Conservation (phyloP, 768 basidiomycete species). For the Lactifluus subvellereus region DNA sequence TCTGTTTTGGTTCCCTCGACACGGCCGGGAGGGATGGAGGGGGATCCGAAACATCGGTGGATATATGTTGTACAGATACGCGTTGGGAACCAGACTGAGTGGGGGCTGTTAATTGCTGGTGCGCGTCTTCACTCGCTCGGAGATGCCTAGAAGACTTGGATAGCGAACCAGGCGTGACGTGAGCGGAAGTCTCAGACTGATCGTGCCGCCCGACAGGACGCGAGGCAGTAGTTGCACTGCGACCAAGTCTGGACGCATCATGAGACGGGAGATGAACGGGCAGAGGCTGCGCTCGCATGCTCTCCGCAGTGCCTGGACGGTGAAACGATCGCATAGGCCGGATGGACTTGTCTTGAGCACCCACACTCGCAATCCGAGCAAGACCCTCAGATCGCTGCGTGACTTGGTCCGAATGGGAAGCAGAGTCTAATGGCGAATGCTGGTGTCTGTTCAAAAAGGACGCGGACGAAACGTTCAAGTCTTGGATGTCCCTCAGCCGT, state of each 20-base stretch:
- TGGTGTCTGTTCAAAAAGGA: not conserved
- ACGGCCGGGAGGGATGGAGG: not conserved
- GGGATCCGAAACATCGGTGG: conserved; percentile 26
- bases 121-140: conserved; percentile 28
- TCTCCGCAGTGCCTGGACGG: conserved; percentile 37
- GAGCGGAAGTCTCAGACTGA: conserved; percentile 31
- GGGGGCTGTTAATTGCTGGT: conserved; percentile 24
- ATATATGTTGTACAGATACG: conserved; percentile 38
- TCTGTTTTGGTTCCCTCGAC: conserved; percentile 21
- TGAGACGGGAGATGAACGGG: not conserved
- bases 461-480: not conserved
- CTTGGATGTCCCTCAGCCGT: conserved; percentile 20
- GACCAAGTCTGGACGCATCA: conserved; percentile 6
- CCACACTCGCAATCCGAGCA: conserved; percentile 13
- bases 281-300: conserved; percentile 12
- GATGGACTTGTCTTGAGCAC: conserved; percentile 31
- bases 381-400: conserved; percentile 27
- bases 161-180: not conserved
- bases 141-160: conserved; percentile 20
- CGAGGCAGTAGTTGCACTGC: conserved; percentile 28
- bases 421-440: not conserved
- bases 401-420: conserved; percentile 4
- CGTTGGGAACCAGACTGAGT: conserved; percentile 24
- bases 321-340: conserved; percentile 60
- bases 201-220: conserved; percentile 27